Conservation (phyloP, 768 basidiomycete genomes). For the Xerocomellus dryophilus region DNA sequence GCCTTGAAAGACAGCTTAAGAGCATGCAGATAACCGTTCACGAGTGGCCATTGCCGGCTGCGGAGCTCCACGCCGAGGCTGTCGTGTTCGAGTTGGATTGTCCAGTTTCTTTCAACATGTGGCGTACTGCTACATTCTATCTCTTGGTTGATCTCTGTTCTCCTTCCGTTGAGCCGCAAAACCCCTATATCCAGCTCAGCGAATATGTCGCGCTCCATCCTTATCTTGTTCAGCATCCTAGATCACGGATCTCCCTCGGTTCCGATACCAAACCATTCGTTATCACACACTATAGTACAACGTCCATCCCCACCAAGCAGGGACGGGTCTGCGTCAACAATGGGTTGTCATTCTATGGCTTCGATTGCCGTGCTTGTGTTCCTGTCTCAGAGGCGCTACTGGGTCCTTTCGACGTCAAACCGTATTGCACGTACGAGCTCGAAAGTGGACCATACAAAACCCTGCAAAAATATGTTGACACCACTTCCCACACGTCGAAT, state of each 20-base stretch:
- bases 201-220: slow-evolving; percentile 7
- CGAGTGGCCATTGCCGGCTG: slow-evolving; percentile 47
- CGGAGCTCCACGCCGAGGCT: slow-evolving; percentile 18
- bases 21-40: slow-evolving; percentile 34
- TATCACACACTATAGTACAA: slow-evolving; percentile 11
- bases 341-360: slow-evolving; percentile 31
- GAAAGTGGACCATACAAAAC: slow-evolving; percentile 31
- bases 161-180: neutral
- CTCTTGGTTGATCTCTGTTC: slow-evolving; percentile 39
- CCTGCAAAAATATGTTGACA: slow-evolving; percentile 36
- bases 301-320: slow-evolving; percentile 11
- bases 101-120: slow-evolving; percentile 40
- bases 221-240: slow-evolving; percentile 14
- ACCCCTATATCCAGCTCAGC: slow-evolving; percentile 15
- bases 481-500: slow-evolving; percentile 43
- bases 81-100: slow-evolving; percentile 43
- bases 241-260: slow-evolving; percentile 20
- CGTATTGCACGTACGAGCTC: slow-evolving; percentile 34
- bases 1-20: slow-evolving; percentile 14
- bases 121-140: slow-evolving; percentile 41
- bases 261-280: slow-evolving; percentile 22
- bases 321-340: slow-evolving; percentile 33
- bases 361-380: slow-evolving; percentile 19
- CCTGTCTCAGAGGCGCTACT: slow-evolving; percentile 18
- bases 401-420: slow-evolving; percentile 10